Evolutionary conservation across 2,329 filamentous ascomycete genomes (phyloP), one percentile per base, ranked within the genome.

Genomic region (Boeremia exigua): DNA sequence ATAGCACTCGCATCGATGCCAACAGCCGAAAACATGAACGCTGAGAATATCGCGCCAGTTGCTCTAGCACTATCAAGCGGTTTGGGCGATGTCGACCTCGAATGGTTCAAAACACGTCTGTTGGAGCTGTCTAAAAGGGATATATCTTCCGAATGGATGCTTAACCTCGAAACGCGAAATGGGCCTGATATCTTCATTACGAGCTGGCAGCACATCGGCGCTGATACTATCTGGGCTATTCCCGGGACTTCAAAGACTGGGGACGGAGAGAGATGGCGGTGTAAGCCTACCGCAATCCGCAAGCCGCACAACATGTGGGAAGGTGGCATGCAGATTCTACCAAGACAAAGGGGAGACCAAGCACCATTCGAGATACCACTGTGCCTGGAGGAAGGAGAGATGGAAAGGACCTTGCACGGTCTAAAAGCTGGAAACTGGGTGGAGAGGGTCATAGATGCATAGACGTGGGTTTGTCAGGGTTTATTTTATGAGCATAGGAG

Each of bases 171-270:
- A 5, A 54, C 52, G 2, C 28, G 34, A 9, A 62, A 66, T 19
- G 69, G 68, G 1, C 64, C 67, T 2, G 67, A 71, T 32, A 29
- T 71, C 3, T 70, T 66, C 30, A 61, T 71, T n/a, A 69, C 68
- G 1, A 68, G 61, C 23, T 72, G 68, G 69, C 56, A 62, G 50
- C 42, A 70, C 28, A 66, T 70, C 25, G 64, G 64, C 2, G 63
- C 58, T 1, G 63, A 69, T 10, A 39, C 46, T 17, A 39, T 53
- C 8, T 72, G 69, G 69, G 34, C 46, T 23, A 67, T 71, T 7
- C 67, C 68, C 2, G 68, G 69, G 0, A 63, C 64, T 0, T 33
- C 11, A 4, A 54, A 15, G 9, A 28, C 48, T 6, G 40, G 14
- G 11, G 43, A 48, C 12, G 23, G 29, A 2, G 12, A 32, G 8